phyloP scores from a whole-genome alignment of 2,329 filamentous ascomycete species.

The Scedosporium apiospermum region DNA sequence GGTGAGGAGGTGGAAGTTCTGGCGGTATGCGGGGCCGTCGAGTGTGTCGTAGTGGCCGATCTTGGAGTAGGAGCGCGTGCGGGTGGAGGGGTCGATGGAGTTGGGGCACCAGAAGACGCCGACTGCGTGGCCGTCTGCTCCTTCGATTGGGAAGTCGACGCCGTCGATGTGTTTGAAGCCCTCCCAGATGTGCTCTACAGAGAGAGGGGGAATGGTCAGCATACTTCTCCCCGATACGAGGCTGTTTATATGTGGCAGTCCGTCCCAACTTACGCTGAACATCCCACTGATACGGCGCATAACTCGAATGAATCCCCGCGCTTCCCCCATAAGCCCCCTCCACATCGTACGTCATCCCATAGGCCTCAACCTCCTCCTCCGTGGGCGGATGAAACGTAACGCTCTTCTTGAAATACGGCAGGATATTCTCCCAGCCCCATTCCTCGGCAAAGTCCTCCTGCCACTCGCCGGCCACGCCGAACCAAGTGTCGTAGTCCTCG shows the following conservation, averaged over 20 bases:
- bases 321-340: conserved; percentile 10
- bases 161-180: conserved; percentile 14
- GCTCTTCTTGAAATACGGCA: conserved; percentile 12
- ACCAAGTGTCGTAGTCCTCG: conserved; percentile 12
- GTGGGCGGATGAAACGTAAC: conserved; percentile 12
- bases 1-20: conserved; percentile 10
- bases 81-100: conserved; percentile 17
- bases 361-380: conserved; percentile 10
- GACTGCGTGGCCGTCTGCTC: conserved; percentile 14
- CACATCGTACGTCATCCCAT: conserved; percentile 16
- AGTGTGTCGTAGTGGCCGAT: conserved; percentile 19
- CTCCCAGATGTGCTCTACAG: conserved; percentile 9
- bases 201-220: not conserved
- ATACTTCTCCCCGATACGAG: no score
- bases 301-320: conserved; percentile 10
- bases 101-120: conserved; percentile 23
- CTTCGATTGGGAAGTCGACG: conserved; percentile 15
- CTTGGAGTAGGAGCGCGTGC: conserved; percentile 18
- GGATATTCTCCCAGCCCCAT: conserved; percentile 6
- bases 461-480: conserved; percentile 9
- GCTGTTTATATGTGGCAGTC: no score
- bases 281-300: conserved; percentile 11
- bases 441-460: not conserved
- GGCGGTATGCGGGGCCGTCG: conserved; percentile 2
- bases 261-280: not conserved